Conservation (phyloP, 441 rosid species). For the Syzygium malaccense region DNA sequence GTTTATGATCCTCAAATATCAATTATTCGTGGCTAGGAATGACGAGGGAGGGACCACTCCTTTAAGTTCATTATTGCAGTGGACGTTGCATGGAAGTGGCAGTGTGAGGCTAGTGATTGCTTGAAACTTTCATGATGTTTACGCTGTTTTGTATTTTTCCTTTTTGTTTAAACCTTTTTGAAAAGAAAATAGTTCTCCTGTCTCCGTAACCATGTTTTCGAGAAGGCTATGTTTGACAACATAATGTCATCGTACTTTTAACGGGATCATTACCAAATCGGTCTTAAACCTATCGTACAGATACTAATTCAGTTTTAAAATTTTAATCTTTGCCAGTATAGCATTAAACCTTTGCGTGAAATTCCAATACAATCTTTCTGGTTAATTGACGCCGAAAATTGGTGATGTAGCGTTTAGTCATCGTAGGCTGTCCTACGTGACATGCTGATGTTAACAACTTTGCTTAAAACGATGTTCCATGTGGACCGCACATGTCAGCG, state of each 20-base stretch:
- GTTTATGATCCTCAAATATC: background rate
- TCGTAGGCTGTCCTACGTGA: background rate
- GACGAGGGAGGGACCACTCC: background rate
- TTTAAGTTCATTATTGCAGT: background rate
- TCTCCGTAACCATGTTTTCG: background rate
- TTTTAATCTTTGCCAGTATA: too few relatives aligned
- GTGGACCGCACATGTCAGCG: too few relatives aligned
- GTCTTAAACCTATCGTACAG: background rate
- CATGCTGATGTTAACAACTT: background rate
- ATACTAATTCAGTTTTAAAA: background rate
- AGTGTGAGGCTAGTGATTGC: background rate
- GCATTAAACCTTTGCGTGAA: too few relatives aligned
- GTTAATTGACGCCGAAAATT: too few relatives aligned
- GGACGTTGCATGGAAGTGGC: background rate
- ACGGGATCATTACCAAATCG: background rate
- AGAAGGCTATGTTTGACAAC: background rate
- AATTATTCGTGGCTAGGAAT: background rate
- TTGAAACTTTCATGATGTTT: background rate
- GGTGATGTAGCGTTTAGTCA: too few relatives aligned
- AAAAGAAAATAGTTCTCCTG: background rate
- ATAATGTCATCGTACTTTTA: background rate
- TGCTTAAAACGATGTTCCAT: background rate
- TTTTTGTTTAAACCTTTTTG: background rate
- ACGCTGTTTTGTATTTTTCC: accelerated
- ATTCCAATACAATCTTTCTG: too few relatives aligned